A percentile compares a stretch with the other conserved stretches of the same genome.
Evolutionary conservation across 2,329 filamentous ascomycete species (phyloP).

Genomic region (Ascocoryne sarcoides): DNA sequence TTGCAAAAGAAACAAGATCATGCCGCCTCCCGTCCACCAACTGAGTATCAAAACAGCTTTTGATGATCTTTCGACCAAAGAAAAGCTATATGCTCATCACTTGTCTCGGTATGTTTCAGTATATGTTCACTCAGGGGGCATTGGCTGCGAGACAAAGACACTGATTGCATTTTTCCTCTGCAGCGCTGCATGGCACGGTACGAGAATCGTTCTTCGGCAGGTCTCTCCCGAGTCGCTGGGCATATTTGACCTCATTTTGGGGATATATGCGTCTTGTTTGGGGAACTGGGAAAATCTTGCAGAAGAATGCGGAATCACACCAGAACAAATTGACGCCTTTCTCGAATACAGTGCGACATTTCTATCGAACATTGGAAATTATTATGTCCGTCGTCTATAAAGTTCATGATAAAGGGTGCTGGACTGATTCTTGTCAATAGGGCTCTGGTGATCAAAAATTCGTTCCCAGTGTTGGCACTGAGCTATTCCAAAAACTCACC

Average conservation of each 20-base stretch:
- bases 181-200: neutral
- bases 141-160: no score
- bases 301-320: slow-evolving; percentile 39
- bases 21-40: no score
- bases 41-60: neutral
- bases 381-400: slow-evolving; percentile 30
- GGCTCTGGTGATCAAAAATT: no score
- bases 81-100: neutral
- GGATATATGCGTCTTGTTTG: slow-evolving; percentile 54
- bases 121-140: neutral
- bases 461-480: no score
- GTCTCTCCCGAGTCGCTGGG: slow-evolving; percentile 72
- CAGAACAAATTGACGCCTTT: slow-evolving; percentile 34
- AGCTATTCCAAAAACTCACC: no score
- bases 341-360: slow-evolving; percentile 72
- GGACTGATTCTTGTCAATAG: no score
- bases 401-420: no score
- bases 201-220: slow-evolving; percentile 60
- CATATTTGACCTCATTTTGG: slow-evolving; percentile 74
- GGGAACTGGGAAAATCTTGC: slow-evolving; percentile 65
- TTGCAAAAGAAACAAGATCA: no score
- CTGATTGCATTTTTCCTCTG: neutral
- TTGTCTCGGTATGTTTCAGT: neutral
- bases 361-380: slow-evolving; percentile 70
- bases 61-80: neutral